Evolutionary conservation across 495 filamentous ascomycete genomes (phyloP).

Genomic region (Aspergillus olivimuriae): DNA sequence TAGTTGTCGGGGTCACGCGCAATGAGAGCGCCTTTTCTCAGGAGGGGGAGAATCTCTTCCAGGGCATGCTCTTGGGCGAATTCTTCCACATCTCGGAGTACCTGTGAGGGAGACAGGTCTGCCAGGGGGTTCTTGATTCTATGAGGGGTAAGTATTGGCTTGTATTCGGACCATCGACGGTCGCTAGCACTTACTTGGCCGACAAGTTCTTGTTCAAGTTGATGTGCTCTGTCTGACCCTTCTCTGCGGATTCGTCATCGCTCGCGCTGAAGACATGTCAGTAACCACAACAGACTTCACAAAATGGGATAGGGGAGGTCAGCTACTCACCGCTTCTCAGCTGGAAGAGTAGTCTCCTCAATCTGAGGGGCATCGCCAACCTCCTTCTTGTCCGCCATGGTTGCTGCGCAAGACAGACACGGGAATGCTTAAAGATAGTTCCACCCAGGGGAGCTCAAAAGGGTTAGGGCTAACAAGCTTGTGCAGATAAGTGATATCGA

Average conservation of each 20-base stretch:
- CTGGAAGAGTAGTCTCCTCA: background rate
- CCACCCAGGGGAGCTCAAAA: too few species aligned
- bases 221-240: conserved; percentile 32
- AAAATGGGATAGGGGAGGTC: background rate
- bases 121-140: conserved; percentile 60
- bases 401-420: background rate
- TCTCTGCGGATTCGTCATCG: conserved; percentile 21
- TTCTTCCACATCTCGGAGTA: conserved; percentile 49
- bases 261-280: conserved; percentile 11
- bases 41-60: conserved; percentile 37
- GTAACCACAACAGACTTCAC: background rate
- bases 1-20: conserved; percentile 53
- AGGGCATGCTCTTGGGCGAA: conserved; percentile 46
- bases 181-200: conserved; percentile 44
- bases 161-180: too few species aligned
- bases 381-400: conserved; percentile 2
- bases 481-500: background rate
- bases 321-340: conserved; percentile 7
- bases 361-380: conserved; percentile 1
- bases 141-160: too few species aligned
- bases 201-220: conserved; percentile 46
- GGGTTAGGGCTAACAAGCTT: too few species aligned
- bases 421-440: too few species aligned
- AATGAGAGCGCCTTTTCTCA: conserved; percentile 58
- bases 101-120: conserved; percentile 42